Conservation (phyloP, 768 basidiomycete genomes). For the Mycena galopus region DNA sequence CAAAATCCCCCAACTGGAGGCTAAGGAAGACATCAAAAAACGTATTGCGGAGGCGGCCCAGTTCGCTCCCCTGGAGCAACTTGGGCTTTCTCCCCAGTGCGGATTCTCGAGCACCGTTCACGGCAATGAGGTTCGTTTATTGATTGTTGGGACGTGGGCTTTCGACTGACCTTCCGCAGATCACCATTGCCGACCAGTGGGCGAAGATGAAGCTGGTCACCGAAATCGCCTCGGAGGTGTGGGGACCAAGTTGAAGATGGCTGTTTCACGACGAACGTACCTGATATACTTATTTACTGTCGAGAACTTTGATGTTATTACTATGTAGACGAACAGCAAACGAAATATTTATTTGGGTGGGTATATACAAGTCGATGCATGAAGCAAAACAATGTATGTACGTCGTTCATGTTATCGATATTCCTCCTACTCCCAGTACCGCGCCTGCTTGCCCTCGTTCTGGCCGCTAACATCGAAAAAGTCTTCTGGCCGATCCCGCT, state of each 20-base stretch:
- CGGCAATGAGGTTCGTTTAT: constrained; percentile 32
- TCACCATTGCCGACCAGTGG: constrained; percentile 37
- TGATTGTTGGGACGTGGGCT: no score
- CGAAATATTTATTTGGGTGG: background rate
- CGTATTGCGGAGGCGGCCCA: constrained; percentile 38
- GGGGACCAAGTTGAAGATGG: no score
- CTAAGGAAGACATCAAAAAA: constrained; percentile 31
- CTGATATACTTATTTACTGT: background rate
- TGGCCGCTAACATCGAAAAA: constrained; percentile 82
- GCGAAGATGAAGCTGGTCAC: constrained; percentile 36
- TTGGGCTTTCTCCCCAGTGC: constrained; percentile 36
- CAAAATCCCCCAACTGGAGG: constrained; percentile 36
- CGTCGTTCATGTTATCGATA: no score
- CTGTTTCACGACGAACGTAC: no score
- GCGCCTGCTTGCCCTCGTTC: constrained; percentile 71
- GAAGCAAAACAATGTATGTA: background rate
- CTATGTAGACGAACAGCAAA: background rate
- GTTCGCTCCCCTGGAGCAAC: constrained; percentile 37
- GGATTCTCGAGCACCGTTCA: constrained; percentile 37
- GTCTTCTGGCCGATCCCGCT: constrained; percentile 87
- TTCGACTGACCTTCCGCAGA: constrained; percentile 17
- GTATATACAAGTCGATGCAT: constrained; percentile 1
- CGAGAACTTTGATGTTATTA: background rate
- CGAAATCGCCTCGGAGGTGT: constrained; percentile 35
- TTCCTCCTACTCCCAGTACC: constrained; percentile 80